Evolutionary conservation across 495 filamentous ascomycete genomes (phyloP).

Genomic region (Lophiostoma macrostomum): DNA sequence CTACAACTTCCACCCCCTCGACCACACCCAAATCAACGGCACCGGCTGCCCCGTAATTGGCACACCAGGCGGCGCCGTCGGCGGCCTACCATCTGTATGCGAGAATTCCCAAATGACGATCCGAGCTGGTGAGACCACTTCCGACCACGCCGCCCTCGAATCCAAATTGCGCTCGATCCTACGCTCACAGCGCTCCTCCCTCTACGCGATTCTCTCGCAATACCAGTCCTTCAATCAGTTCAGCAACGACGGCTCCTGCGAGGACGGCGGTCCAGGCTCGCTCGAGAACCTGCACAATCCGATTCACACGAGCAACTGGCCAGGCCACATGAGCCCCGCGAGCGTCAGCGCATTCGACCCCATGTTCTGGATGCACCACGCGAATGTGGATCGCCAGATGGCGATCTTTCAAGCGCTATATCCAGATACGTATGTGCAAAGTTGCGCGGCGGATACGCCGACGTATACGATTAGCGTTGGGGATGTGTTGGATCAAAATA

Average conservation of each 20-base stretch:
- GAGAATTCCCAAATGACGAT: slow-evolving; percentile 8
- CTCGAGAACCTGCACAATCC: slow-evolving; percentile 13
- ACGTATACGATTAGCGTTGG: slow-evolving; percentile 11
- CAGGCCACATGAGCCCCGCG: slow-evolving; percentile 13
- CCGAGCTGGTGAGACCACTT: neutral
- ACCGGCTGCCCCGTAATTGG: slow-evolving; percentile 15
- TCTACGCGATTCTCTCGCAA: slow-evolving; percentile 12
- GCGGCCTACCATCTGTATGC: slow-evolving; percentile 14
- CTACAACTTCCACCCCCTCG: slow-evolving; percentile 28
- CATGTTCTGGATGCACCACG: neutral
- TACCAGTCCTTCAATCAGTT: slow-evolving; percentile 10
- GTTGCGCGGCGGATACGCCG: neutral
- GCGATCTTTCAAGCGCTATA: slow-evolving; percentile 17
- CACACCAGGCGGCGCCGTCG: neutral
- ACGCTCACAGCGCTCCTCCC: neutral
- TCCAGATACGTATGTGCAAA: slow-evolving; percentile 5
- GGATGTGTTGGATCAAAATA: neutral
- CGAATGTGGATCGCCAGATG: slow-evolving; percentile 12
- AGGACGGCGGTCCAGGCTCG: neutral
- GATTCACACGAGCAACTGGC: slow-evolving; percentile 2
- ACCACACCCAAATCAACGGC: slow-evolving; percentile 26
- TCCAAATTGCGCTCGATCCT: slow-evolving; percentile 3
- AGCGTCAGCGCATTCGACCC: slow-evolving; percentile 6
- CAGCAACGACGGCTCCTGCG: neutral
- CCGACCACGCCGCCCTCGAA: slow-evolving; percentile 11